Evolutionary conservation across 179 eudicot species (phyloP).

Genomic region (Drosera spatulata): DNA sequence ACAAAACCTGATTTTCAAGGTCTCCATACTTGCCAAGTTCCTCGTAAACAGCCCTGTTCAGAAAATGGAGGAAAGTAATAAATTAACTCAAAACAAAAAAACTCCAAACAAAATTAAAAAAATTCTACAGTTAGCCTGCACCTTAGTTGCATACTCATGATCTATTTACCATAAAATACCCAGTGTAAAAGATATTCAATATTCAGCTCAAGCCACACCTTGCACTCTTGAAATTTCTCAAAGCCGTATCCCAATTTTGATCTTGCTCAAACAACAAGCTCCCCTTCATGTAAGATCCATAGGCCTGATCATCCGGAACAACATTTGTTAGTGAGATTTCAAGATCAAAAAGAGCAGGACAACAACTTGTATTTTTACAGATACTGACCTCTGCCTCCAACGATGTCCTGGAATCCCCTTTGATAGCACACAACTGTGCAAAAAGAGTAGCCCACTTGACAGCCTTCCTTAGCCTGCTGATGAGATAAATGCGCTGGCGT

Average conservation of each 20-base stretch:
- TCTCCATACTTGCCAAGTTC: conserved; percentile 99
- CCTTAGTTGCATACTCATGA: too few species aligned
- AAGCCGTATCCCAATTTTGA: conserved; percentile 81
- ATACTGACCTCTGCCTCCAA: conserved; percentile 86
- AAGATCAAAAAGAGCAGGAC: neutral
- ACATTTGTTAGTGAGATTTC: conserved; percentile 1
- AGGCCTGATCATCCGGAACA: conserved; percentile 46
- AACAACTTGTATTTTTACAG: neutral
- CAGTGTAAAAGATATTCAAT: neutral
- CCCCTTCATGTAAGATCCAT: conserved; percentile 89
- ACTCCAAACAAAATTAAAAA: too few species aligned
- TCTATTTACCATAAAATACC: neutral
- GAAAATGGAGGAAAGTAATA: neutral
- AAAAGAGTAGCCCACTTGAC: conserved; percentile 87
- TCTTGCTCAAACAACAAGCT: conserved; percentile 86
- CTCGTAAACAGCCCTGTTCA: conserved; percentile 86
- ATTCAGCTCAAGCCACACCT: conserved; percentile 32
- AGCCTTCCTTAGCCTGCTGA: conserved; percentile 89
- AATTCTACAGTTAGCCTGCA: too few species aligned
- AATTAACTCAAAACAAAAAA: too few species aligned
- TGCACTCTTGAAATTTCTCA: conserved; percentile 90
- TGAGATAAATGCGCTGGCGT: conserved; percentile 77
- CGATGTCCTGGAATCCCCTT: conserved; percentile 94
- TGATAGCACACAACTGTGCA: conserved; percentile 74
- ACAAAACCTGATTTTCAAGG: conserved; percentile 73